Evolutionary conservation across 1,139 yeast genomes (phyloP).

Genomic region (Insectozyma bohioensis): DNA sequence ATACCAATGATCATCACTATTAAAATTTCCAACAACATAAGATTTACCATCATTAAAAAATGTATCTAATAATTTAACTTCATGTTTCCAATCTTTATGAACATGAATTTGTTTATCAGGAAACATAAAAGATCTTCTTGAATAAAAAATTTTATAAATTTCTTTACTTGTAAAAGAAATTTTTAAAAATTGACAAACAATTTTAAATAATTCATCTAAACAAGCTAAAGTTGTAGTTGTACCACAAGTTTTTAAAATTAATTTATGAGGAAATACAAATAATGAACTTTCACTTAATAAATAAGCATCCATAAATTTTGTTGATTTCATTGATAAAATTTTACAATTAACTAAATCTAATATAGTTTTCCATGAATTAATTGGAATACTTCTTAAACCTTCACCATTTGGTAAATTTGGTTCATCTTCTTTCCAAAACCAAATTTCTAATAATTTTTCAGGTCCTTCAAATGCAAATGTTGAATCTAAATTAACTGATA

Average conservation of each 20-base stretch:
- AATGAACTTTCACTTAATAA: constrained; percentile 86
- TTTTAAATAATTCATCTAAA: constrained; percentile 59
- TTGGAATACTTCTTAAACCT: constrained; percentile 66
- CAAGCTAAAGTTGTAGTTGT: constrained; percentile 90
- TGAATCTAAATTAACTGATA: constrained; percentile 80
- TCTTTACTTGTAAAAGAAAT: constrained; percentile 24
- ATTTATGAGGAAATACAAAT: constrained; percentile 83
- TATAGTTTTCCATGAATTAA: constrained; percentile 67
- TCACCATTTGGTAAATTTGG: constrained; percentile 37
- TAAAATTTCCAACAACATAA: constrained; percentile 74
- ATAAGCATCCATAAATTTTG: constrained; percentile 73
- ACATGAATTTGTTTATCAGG: constrained; percentile 82
- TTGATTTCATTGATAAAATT: constrained; percentile 74
- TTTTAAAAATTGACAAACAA: constrained; percentile 28
- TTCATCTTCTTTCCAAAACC: constrained; percentile 60
- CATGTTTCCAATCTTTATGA: constrained; percentile 84
- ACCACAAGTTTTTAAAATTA: constrained; percentile 92
- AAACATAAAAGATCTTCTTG: constrained; percentile 90
- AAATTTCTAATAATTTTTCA: constrained; percentile 85
- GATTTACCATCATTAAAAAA: constrained; percentile 65
- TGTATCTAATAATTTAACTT: constrained; percentile 65
- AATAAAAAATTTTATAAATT: constrained; percentile 77
- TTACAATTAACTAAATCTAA: constrained; percentile 87
- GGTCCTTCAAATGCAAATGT: constrained; percentile 96
- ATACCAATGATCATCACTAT: constrained; percentile 87